Evolutionary conservation across 345 rosid species (phyloP).

Genomic region (Populus pruinosa): DNA sequence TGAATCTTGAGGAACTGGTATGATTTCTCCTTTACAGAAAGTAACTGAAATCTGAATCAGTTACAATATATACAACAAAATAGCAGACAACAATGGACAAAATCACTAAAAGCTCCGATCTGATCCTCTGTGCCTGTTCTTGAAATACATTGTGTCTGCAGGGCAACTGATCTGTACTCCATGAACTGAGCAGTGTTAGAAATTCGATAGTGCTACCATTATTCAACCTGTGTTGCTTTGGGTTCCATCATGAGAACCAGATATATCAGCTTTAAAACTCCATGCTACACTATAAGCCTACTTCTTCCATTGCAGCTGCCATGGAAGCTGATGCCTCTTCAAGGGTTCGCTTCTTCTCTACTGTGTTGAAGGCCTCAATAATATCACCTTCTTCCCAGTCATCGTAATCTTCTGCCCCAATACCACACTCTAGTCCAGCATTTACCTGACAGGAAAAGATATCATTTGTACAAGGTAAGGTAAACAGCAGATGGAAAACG

Average conservation of each 20-base stretch:
- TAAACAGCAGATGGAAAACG: not conserved
- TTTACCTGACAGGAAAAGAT: conserved; percentile 47
- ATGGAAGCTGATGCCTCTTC: conserved; percentile 97
- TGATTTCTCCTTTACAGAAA: conserved; percentile 21
- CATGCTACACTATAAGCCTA: conserved; percentile 36
- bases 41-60: not conserved
- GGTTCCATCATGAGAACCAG: not conserved
- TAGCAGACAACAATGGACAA: conserved; percentile 26
- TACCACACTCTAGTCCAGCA: conserved; percentile 88
- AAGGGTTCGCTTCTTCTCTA: conserved; percentile 79
- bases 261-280: not conserved
- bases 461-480: not conserved
- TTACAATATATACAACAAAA: conserved; percentile 25
- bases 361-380: conserved; percentile 61
- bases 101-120: conserved; percentile 4
- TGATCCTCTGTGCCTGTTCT: not conserved
- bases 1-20: conserved; percentile 23
- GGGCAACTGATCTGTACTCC: not conserved
- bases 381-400: conserved; percentile 82
- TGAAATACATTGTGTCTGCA: conserved; percentile 4
- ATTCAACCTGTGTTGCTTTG: not conserved
- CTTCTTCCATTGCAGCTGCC: conserved; percentile 79
- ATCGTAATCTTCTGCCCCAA: conserved; percentile 59
- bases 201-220: not conserved
- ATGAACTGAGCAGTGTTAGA: not conserved